Conservation (phyloP, 2,329 filamentous ascomycete species). For the Microdochium trichocladiopsis region DNA sequence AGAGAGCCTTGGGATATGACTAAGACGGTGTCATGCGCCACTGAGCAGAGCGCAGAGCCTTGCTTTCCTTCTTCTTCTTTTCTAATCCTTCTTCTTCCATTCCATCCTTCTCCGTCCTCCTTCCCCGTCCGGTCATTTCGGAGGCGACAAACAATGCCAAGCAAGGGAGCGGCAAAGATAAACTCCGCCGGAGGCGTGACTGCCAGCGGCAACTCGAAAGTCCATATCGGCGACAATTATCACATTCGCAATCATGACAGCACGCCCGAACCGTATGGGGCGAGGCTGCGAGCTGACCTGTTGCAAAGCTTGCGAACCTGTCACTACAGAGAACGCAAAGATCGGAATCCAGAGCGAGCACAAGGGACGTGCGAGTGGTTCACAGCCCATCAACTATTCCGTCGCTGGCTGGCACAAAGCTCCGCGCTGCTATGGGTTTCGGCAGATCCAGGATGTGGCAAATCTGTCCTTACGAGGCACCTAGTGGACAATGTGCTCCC, state of each 20-base stretch:
- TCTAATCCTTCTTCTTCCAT: no score
- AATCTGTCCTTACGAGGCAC: constrained; percentile 31
- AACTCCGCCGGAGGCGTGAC: background rate
- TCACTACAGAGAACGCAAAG: background rate
- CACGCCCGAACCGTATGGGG: background rate
- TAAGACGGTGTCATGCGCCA: no score
- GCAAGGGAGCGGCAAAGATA: background rate
- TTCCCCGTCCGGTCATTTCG: no score
- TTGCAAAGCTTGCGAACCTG: background rate
- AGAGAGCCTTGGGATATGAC: no score
- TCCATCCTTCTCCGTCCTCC: no score
- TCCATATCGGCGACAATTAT: background rate
- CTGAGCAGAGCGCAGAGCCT: no score
- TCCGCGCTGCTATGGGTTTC: constrained; percentile 13
- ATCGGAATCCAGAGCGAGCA: constrained; percentile 3
- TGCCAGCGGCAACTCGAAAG: background rate
- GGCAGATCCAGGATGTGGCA: constrained; percentile 35
- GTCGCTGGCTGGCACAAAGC: background rate
- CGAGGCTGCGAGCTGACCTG: background rate
- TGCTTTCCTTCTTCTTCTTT: no score
- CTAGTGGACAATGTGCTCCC: constrained; percentile 23
- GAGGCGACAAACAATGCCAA: no score
- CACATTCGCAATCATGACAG: background rate
- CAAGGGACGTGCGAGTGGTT: constrained; percentile 10
- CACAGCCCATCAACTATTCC: constrained; percentile 5